Evolutionary conservation across 2,329 filamentous ascomycete genomes (phyloP).

Genomic region (Paracorniculantispora psalliotae): DNA sequence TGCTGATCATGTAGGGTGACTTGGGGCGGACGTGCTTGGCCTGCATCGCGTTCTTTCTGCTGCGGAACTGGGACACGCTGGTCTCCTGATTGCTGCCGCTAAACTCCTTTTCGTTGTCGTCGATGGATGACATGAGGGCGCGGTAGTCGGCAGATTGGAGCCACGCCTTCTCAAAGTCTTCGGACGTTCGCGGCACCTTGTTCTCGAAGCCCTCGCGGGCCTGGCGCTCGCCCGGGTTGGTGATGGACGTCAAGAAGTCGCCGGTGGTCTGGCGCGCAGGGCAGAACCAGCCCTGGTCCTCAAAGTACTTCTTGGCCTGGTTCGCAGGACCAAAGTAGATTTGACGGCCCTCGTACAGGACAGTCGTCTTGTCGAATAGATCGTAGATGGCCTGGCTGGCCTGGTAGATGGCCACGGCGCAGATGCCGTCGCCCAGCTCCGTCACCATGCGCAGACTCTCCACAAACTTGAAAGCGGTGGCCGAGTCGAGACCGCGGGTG

Average conservation of each 20-base stretch:
- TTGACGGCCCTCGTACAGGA: conserved; percentile 71
- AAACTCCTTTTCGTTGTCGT: conserved; percentile 42
- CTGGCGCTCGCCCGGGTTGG: conserved; percentile 56
- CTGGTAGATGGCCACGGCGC: conserved; percentile 67
- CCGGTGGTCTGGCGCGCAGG: conserved; percentile 61
- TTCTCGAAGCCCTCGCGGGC: conserved; percentile 54
- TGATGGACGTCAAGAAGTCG: conserved; percentile 66
- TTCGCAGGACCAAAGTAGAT: conserved; percentile 67
- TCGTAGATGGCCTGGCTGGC: conserved; percentile 66
- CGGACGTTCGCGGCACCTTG: conserved; percentile 60
- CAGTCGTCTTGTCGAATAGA: conserved; percentile 68
- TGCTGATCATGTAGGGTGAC: conserved; percentile 54
- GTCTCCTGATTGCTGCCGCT: conserved; percentile 36
- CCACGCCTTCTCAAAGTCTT: conserved; percentile 58
- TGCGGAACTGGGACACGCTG: conserved; percentile 36
- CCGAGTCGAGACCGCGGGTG: conserved; percentile 68
- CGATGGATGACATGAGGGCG: conserved; percentile 42
- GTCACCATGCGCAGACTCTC: conserved; percentile 60
- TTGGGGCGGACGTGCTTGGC: conserved; percentile 47
- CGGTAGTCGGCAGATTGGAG: conserved; percentile 39
- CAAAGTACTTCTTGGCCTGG: conserved; percentile 60
- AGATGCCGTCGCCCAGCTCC: conserved; percentile 57
- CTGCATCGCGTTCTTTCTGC: conserved; percentile 46
- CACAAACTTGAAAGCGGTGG: conserved; percentile 69
- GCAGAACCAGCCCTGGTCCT: conserved; percentile 63